Percentiles rank a stretch among this genome's conserved stretches.
phyloP scores from a whole-genome alignment of 306 rosid species.

The Quercus engelmannii region DNA sequence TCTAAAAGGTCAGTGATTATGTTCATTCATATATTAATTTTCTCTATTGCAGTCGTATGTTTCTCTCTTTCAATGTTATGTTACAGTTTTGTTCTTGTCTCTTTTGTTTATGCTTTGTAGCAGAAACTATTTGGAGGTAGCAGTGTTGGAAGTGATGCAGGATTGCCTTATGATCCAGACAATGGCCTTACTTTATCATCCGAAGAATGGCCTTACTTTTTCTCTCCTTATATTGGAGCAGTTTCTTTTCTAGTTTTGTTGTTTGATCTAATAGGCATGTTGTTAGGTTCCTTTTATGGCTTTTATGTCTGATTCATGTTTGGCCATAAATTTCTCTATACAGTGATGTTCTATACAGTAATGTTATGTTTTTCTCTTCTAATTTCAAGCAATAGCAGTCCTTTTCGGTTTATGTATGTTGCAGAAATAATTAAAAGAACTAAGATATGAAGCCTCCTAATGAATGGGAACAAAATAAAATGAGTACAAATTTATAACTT shows the following conservation, averaged over 20 bases:
- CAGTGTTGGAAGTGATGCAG: background rate
- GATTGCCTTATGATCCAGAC: background rate
- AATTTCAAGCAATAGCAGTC: background rate
- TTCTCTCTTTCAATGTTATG: too few relatives aligned
- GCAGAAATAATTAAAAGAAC: background rate
- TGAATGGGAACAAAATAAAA: background rate
- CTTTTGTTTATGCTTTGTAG: too few relatives aligned
- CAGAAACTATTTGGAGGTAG: background rate
- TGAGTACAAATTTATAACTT: background rate
- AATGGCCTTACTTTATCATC: conserved; percentile 12
- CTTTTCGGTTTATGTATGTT: background rate
- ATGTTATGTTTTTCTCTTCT: background rate
- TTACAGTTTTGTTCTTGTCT: too few relatives aligned
- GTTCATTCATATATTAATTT: too few relatives aligned
- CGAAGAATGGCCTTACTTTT: background rate
- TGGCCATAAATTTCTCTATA: background rate
- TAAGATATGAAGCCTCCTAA: background rate
- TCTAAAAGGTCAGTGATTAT: too few relatives aligned
- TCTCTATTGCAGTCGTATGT: too few relatives aligned
- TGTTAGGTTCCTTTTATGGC: background rate
- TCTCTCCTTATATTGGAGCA: background rate
- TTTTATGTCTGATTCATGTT: background rate
- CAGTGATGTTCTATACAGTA: background rate
- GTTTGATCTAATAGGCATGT: too few relatives aligned
- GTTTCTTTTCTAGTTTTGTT: background rate